Base-by-base conservation (phyloP, 106 monocot genomes). In the Cymbidium sinense region DNA sequence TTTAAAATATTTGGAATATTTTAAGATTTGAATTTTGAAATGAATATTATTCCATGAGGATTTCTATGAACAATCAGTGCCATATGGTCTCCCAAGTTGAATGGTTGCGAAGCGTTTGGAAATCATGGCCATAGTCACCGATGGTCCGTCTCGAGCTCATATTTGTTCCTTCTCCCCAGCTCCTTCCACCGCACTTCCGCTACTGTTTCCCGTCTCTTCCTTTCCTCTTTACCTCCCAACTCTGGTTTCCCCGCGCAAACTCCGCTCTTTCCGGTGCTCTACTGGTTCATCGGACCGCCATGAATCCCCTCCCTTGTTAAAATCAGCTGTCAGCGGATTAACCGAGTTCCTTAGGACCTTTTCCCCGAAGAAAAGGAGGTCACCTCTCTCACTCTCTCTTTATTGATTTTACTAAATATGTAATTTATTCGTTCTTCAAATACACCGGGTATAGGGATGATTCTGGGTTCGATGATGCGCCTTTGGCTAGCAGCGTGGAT, bases 301-400 rank as follows among this genome's bases (percentile, higher is more conserved):
- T 8, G 78, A 34, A 29, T 43, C 87, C 54, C 81, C 87, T 34
- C 81, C 82, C 35, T 76, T 85, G 12, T 71, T 90, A 10, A 85
- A 87, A 70, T 31, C 81, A 13, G 87, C 82, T 1, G 83, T 87
- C 47, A 73, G 77, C 30, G 85, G 85, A 28, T 72, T 76, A 65
- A 90, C 90, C 7, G 87, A 87, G 81, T 79, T 90, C 36, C 84
- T 87, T 74, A 77, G 87, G 74, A 12, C 83, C 44, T 33, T 90
- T 47, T 81, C 86, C 58, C 75, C 83, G 50, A 80, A 78, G 78
- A 80, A 87, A 3, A 75, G 27, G 34, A 84, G 76, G 86, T 2
- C 12, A 34, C 28, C 43, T 17, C 33, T 76, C 34, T 55, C 64
- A 64, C 13, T 81, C 36, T 58, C 17, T 6, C 30, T 43, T 70